phyloP scores from a whole-genome alignment of 2,329 filamentous ascomycete species.

The Pseudocercospora pini-densiflorae region DNA sequence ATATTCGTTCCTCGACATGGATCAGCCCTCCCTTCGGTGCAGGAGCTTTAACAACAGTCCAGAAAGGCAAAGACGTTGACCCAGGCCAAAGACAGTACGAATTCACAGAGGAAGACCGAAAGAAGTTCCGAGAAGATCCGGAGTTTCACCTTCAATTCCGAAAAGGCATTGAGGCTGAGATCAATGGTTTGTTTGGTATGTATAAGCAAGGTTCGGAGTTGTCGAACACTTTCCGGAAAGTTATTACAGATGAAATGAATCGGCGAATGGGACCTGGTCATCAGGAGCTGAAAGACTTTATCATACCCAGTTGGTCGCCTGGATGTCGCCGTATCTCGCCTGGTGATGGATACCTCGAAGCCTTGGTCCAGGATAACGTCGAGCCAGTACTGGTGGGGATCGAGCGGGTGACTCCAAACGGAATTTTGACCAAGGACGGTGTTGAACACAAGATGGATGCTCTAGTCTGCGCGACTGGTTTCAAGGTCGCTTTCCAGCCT shows the following conservation, averaged over 20 bases:
- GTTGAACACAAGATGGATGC: slow-evolving; percentile 42
- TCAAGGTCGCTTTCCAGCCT: slow-evolving; percentile 43
- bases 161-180: slow-evolving; percentile 52
- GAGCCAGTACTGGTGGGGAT: slow-evolving; percentile 17
- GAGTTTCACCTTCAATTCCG: slow-evolving; percentile 51
- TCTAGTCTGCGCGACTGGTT: slow-evolving; percentile 53
- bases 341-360: slow-evolving; percentile 22
- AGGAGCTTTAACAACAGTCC: slow-evolving; percentile 30
- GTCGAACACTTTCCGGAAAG: slow-evolving; percentile 48
- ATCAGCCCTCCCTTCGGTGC: slow-evolving; percentile 7
- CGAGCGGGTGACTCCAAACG: slow-evolving; percentile 14
- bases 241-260: slow-evolving; percentile 46
- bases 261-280: slow-evolving; percentile 45
- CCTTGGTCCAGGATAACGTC: slow-evolving; percentile 21
- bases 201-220: slow-evolving; percentile 48
- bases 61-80: slow-evolving; percentile 29
- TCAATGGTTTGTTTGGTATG: slow-evolving; percentile 54
- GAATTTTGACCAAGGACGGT: slow-evolving; percentile 14
- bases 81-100: slow-evolving; percentile 45
- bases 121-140: slow-evolving; percentile 45
- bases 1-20: slow-evolving; percentile 10
- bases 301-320: slow-evolving; percentile 48
- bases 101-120: slow-evolving; percentile 47
- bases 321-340: slow-evolving; percentile 24
- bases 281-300: slow-evolving; percentile 44